phyloP scores from a whole-genome alignment of 2,329 filamentous ascomycete species.

The Stagonosporopsis chrysanthemi region DNA sequence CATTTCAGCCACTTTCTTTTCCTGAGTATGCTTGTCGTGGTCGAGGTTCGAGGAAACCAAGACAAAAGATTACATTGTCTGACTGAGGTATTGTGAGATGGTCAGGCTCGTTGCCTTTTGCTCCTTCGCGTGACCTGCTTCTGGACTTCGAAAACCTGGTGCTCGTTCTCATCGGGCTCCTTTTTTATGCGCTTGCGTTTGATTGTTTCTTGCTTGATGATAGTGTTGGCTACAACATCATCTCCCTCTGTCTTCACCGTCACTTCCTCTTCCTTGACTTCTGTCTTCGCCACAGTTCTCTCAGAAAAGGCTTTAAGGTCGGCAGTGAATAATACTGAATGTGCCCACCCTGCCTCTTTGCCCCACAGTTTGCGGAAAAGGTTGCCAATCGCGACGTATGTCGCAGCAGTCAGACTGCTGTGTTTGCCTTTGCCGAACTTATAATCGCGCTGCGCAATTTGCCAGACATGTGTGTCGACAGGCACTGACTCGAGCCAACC shows the following conservation, averaged over 20 bases:
- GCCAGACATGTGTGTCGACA: constrained; percentile 97
- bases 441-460: constrained; percentile 96
- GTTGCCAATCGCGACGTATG: constrained; percentile 88
- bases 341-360: constrained; percentile 93
- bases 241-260: constrained; percentile 46
- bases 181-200: constrained; percentile 44
- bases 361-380: constrained; percentile 93
- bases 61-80: not conserved
- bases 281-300: constrained; percentile 59
- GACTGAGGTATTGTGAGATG: not conserved
- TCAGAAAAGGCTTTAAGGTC: constrained; percentile 87
- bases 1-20: no score
- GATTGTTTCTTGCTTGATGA: constrained; percentile 45
- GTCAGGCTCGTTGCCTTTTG: constrained; percentile 11
- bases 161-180: constrained; percentile 52
- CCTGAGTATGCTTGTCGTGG: no score
- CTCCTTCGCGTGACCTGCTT: constrained; percentile 34
- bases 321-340: constrained; percentile 94
- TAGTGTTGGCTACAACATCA: constrained; percentile 18
- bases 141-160: constrained; percentile 49
- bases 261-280: constrained; percentile 56
- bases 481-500: constrained; percentile 96
- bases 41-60: no score
- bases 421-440: constrained; percentile 84
- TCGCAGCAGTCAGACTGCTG: constrained; percentile 85